These are phyloP conservation scores for Fusarium sp. DNA, from an alignment of 2,329 filamentous ascomycete genomes.

Conservation along the genomic window DNA sequence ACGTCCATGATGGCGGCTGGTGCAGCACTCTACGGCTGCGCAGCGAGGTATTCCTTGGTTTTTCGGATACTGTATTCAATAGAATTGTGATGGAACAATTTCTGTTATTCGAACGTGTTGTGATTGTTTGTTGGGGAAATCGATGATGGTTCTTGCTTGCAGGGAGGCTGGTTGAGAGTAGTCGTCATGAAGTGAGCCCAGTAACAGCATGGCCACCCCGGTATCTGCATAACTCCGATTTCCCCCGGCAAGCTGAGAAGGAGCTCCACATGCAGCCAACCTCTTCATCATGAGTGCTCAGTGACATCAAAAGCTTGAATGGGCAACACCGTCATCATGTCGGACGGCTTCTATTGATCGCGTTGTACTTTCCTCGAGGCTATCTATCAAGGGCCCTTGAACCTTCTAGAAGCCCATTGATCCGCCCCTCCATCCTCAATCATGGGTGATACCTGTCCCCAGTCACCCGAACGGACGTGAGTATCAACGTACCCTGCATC, in stretches of 20 bases:
- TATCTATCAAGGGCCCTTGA: neutral
- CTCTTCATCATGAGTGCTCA: constrained; percentile 21
- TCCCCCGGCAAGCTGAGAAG: neutral
- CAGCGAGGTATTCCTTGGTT: constrained; percentile 1
- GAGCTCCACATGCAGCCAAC: constrained; percentile 14
- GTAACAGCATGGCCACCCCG: constrained; percentile 40
- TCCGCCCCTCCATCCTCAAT: neutral
- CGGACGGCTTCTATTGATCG: neutral
- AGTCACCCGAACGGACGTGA: constrained; percentile 60
- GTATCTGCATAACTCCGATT: constrained; percentile 32
- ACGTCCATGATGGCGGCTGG: constrained; percentile 80
- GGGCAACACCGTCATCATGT: constrained; percentile 11
- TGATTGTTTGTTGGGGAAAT: constrained; percentile 4
- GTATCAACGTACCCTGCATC: constrained; percentile 39
- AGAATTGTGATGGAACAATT: neutral
- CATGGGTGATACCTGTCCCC: constrained; percentile 59
- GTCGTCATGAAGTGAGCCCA: constrained; percentile 25
- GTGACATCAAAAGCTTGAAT: constrained; percentile 32
- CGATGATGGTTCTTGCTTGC: constrained; percentile 16
- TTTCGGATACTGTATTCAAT: neutral
- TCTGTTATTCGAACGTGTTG: neutral
- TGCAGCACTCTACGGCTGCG: constrained; percentile 30
- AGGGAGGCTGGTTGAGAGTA: constrained; percentile 28
- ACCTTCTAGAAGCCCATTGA: neutral
- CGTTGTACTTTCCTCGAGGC: neutral